A percentile compares a stretch with the other conserved stretches of the same genome.
Evolutionary conservation across 768 basidiomycete genomes (phyloP).

Genomic region (Mycena haematopus): DNA sequence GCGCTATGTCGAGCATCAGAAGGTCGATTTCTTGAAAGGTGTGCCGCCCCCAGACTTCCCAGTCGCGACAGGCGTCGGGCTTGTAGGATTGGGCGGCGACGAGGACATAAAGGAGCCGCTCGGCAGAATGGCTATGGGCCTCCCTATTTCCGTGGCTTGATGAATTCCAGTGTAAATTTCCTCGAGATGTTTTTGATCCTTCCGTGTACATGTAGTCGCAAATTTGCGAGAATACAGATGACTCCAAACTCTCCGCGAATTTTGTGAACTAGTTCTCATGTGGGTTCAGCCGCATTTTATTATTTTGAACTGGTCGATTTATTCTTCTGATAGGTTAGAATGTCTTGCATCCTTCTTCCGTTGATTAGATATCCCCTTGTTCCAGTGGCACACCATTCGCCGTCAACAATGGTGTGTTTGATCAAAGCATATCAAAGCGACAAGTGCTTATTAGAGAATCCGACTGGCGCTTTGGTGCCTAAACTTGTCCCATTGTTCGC

Average conservation of each 20-base stretch:
- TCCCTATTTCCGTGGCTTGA: constrained; percentile 38
- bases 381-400: no score
- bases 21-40: constrained; percentile 62
- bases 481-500: constrained; percentile 4
- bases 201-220: background rate
- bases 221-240: background rate
- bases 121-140: constrained; percentile 50
- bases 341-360: no score
- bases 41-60: constrained; percentile 78
- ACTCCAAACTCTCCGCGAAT: background rate
- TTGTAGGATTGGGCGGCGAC: constrained; percentile 43
- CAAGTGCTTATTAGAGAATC: constrained; percentile 9
- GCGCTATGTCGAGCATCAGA: constrained; percentile 67
- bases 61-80: constrained; percentile 45
- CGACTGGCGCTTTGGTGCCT: background rate
- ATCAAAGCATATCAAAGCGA: background rate
- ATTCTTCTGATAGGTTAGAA: no score
- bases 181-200: background rate
- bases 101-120: constrained; percentile 43
- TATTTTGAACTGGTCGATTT: no score
- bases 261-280: no score
- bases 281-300: no score
- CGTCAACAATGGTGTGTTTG: background rate
- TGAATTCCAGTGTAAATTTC: background rate
- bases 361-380: no score